Percentiles rank a stretch among this genome's conserved stretches.
Conservation (phyloP, 2,329 filamentous ascomycete genomes). For the Ascosphaera acerosa region DNA sequence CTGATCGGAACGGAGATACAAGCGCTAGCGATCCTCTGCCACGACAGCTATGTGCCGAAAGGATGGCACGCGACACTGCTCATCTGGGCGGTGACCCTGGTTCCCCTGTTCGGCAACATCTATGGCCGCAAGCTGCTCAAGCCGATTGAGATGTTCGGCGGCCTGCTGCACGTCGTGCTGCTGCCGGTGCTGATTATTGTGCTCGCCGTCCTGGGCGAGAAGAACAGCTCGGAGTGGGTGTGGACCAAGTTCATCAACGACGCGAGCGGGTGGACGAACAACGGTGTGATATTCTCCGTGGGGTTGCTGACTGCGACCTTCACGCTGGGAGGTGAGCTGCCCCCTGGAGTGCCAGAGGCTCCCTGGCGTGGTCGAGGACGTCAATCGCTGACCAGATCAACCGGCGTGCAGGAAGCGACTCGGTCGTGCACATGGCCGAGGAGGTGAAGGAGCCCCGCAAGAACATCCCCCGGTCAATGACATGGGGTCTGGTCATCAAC, state of each 20-base stretch:
- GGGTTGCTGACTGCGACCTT: conserved; percentile 11
- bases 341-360: not conserved
- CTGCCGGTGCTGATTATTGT: conserved; percentile 16
- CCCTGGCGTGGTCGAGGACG: not conserved
- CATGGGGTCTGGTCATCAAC: conserved; percentile 21
- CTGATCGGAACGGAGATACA: conserved; percentile 14
- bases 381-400: not conserved
- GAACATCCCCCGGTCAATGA: conserved; percentile 21
- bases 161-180: conserved; percentile 13
- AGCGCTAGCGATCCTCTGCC: conserved; percentile 11
- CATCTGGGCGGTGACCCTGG: conserved; percentile 14
- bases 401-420: conserved; percentile 3
- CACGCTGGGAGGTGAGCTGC: conserved; percentile 1
- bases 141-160: conserved; percentile 15
- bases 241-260: conserved; percentile 7
- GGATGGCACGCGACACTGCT: conserved; percentile 18
- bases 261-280: conserved; percentile 12
- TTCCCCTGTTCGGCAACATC: conserved; percentile 11
- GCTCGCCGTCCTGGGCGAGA: conserved; percentile 11
- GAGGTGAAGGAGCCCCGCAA: conserved; percentile 21
- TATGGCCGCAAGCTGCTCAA: conserved; percentile 17
- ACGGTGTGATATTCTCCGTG: conserved; percentile 14
- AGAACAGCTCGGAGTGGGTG: conserved; percentile 13
- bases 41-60: conserved; percentile 11
- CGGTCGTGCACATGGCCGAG: conserved; percentile 23